These are phyloP conservation scores for Leonotis leonurus DNA, from an alignment of 257 asterid genomes.

Conservation along the genomic window DNA sequence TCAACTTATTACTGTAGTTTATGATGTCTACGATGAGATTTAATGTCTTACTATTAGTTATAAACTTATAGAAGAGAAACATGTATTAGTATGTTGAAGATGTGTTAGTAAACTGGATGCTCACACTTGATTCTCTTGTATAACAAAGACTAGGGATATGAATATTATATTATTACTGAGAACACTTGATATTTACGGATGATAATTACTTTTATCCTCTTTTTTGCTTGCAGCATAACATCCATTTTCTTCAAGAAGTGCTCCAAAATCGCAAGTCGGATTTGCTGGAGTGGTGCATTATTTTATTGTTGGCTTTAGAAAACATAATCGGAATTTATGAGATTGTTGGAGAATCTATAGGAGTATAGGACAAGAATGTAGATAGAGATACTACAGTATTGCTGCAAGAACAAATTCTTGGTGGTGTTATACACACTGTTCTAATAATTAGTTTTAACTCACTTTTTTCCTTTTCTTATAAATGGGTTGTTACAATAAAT, in stretches of 20 bases:
- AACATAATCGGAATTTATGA: conserved; percentile 55
- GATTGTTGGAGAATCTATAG: conserved; percentile 53
- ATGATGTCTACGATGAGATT: not conserved
- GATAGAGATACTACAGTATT: not conserved
- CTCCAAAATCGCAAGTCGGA: conserved; percentile 88
- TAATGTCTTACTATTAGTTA: not conserved
- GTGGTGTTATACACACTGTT: not conserved
- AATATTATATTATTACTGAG: not conserved
- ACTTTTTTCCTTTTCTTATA: not conserved
- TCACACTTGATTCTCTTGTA: not conserved
- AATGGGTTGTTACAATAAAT: no score
- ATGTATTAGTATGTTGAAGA: no score
- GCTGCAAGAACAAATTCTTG: conserved; percentile 10
- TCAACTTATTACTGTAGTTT: not conserved
- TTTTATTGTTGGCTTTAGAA: conserved; percentile 66
- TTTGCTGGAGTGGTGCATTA: conserved; percentile 92
- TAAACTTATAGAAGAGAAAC: no score
- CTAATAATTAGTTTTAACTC: not conserved
- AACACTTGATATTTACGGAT: no score
- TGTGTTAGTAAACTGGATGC: not conserved
- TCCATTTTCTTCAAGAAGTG: conserved; percentile 96
- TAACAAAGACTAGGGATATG: no score
- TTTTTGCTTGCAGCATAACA: conserved; percentile 70
- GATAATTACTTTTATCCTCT: not conserved
- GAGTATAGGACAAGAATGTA: conserved; percentile 25